Percentiles rank a stretch among this genome's conserved stretches.
Evolutionary conservation across 768 basidiomycete species (phyloP).

Genomic region (Mycena vulgaris): DNA sequence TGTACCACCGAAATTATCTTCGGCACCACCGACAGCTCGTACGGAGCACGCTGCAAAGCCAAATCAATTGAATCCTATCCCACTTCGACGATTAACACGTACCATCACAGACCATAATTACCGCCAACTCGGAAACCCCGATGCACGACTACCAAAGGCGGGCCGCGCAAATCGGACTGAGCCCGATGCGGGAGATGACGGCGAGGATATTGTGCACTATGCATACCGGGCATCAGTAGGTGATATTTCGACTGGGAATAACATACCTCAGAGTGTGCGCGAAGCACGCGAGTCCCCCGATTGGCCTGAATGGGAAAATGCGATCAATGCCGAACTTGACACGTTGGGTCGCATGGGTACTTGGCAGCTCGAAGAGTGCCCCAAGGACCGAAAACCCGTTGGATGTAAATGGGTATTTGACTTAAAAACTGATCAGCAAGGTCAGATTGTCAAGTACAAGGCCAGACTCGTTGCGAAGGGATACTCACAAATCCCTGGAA

Average conservation of each 20-base stretch:
- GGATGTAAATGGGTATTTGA: too few relatives aligned
- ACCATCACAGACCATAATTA: background rate
- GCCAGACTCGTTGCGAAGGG: constrained; percentile 16
- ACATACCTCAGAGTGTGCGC: background rate
- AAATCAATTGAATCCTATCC: background rate
- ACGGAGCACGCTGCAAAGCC: background rate
- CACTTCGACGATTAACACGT: constrained; percentile 3
- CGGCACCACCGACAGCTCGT: too few relatives aligned
- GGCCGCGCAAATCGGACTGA: background rate
- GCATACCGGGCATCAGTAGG: background rate
- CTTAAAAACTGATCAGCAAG: constrained; percentile 2
- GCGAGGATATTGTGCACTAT: background rate
- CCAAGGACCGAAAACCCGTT: constrained; percentile 1
- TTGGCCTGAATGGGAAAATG: background rate
- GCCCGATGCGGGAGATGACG: background rate
- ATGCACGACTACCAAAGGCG: background rate
- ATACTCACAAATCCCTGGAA: constrained; percentile 12
- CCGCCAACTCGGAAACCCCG: background rate
- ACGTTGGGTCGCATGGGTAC: constrained; percentile 3
- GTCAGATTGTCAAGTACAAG: background rate
- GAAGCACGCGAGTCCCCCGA: constrained; percentile 2
- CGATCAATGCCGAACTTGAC: background rate
- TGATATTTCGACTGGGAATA: background rate
- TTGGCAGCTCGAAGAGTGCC: constrained; percentile 7
- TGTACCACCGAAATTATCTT: too few relatives aligned